A percentile compares a stretch with the other conserved stretches of the same genome.
Conservation (phyloP, 2,329 filamentous ascomycete species). For the Zymoseptoria passerinii region DNA sequence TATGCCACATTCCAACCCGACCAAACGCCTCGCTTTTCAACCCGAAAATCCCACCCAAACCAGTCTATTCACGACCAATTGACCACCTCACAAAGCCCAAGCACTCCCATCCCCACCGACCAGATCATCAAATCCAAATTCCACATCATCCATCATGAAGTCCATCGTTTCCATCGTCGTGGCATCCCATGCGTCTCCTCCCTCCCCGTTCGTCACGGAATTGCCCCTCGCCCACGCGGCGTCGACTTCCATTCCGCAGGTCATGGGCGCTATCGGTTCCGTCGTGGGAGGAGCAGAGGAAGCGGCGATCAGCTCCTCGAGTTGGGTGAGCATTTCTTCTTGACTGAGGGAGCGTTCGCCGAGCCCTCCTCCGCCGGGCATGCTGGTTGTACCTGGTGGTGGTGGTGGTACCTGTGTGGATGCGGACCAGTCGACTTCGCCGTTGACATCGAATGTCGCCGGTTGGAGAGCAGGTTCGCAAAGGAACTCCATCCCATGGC, state of each 20-base stretch:
- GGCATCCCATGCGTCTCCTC: neutral
- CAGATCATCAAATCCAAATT: constrained; percentile 3
- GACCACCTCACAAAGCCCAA: constrained; percentile 1
- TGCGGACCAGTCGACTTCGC: neutral
- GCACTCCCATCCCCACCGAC: neutral
- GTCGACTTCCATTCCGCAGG: constrained; percentile 1
- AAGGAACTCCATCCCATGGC: constrained; percentile 20
- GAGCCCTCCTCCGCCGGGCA: constrained; percentile 2
- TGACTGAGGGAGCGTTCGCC: constrained; percentile 7
- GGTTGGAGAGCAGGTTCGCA: neutral
- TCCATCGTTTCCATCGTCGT: constrained; percentile 7
- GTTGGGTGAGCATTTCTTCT: constrained; percentile 14
- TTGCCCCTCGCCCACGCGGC: neutral
- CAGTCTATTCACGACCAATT: neutral
- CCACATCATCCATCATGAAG: constrained; percentile 17
- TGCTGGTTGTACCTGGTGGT: constrained; percentile 2
- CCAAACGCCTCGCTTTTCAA: neutral
- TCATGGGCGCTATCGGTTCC: neutral
- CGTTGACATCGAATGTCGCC: neutral
- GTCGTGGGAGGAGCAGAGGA: constrained; percentile 3
- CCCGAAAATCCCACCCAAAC: neutral
- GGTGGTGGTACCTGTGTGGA: neutral
- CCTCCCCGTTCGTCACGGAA: constrained; percentile 5
- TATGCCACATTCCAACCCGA: neutral
- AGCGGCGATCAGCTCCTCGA: constrained; percentile 20